Evolutionary conservation across 73 alveolate species (phyloP), one percentile per base, ranked within the genome.

Genomic region (Diophrys appendiculata): DNA sequence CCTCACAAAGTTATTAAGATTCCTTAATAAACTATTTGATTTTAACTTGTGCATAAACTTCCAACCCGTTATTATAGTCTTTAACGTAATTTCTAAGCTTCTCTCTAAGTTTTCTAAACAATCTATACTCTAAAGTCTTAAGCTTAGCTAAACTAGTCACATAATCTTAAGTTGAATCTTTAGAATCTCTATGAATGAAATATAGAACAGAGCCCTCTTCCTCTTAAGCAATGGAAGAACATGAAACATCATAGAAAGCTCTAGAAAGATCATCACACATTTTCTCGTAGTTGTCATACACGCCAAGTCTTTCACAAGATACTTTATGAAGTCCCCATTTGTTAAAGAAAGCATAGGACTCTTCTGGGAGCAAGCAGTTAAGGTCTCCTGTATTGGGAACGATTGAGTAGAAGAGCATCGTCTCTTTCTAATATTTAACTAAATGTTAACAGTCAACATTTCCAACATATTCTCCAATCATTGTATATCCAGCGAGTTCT

Each of bases 171-270:
- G n/a, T n/a, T n/a, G n/a, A n/a, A n/a, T n/a, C n/a, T n/a, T n/a
- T n/a, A n/a, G n/a, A n/a, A n/a, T n/a, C 69, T 53, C 92, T 65
- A 34, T 68, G 33, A 1, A 82, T 55, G 33, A 95, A 81, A 88
- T 95, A 95, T 27, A 95, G 73, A 54, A 95, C 99, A 35, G 95
- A 80, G 27, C 99, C 99, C 83, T 95, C 99, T 74, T 86, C 97
- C 56, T 87, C 96, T 54, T 82, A 89, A n/a, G 78, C 75, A 1
- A 93, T 93, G 29, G 97, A 73, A 70, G 89, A 80, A 71, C 81
- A 84, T 29, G 97, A 90, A 0, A 93, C 82, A 74, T 88, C 68
- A 22, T 79, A 80, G 84, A 79, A 90, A 54, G 91, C 72, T n/a
- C 69, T 54, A 65, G 67, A 79, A 33, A 95, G 69, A n/a, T 54